Conservation (phyloP, 345 rosid species). For the Tarenaya hassleriana region DNA sequence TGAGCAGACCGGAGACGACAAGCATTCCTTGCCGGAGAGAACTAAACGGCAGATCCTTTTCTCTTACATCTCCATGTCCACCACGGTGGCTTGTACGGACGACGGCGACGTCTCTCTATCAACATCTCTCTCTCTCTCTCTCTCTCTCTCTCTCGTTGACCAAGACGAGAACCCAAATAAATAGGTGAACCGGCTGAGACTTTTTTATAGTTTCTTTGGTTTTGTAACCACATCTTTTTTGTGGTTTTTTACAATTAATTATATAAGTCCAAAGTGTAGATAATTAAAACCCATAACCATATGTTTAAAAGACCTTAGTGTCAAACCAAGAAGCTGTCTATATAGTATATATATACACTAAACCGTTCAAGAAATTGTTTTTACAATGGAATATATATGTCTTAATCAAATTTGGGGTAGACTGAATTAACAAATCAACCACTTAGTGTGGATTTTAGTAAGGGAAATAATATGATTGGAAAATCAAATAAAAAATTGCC, state of each 20-base stretch:
- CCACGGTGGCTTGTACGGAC: slow-evolving; percentile 22
- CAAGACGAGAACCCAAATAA: too few species aligned
- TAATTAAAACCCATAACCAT: too few species aligned
- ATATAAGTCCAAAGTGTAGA: too few species aligned
- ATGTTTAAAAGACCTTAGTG: too few species aligned
- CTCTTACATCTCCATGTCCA: slow-evolving; percentile 12
- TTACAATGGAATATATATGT: background rate
- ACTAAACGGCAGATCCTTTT: slow-evolving; percentile 10
- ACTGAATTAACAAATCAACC: slow-evolving; percentile 16
- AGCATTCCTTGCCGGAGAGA: slow-evolving; percentile 4
- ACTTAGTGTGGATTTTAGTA: slow-evolving; percentile 7
- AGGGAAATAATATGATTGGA: slow-evolving; percentile 4
- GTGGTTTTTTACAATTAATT: too few species aligned
- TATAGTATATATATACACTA: too few species aligned
- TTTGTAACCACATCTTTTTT: too few species aligned
- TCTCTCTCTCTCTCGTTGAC: slow-evolving; percentile 20
- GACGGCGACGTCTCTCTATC: slow-evolving; percentile 6
- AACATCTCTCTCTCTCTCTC: slow-evolving; percentile 13
- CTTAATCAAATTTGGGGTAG: too few species aligned
- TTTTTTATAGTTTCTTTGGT: slow-evolving; percentile 20
- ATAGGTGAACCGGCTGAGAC: slow-evolving; percentile 19
- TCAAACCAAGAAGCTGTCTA: too few species aligned
- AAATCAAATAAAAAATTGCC: slow-evolving; percentile 21
- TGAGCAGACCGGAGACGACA: slow-evolving; percentile 17
- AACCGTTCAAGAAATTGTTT: too few species aligned